A percentile compares a stretch with the other conserved stretches of the same genome.
phyloP scores from a whole-genome alignment of 441 rosid species.

The Populus hybrid region DNA sequence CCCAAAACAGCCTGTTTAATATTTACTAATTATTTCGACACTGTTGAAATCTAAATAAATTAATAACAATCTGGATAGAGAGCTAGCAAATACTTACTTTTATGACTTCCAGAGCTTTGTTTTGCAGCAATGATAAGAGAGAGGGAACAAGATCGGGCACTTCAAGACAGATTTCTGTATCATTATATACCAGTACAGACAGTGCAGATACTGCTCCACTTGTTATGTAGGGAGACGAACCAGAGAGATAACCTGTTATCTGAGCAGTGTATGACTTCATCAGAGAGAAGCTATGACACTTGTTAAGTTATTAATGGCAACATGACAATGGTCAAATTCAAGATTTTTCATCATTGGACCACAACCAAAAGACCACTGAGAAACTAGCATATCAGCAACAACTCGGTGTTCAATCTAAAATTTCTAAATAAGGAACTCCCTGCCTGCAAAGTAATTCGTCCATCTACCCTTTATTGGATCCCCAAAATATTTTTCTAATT shows the following conservation, averaged over 20 bases:
- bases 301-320: neutral
- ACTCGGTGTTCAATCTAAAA: neutral
- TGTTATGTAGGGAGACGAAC: conserved; percentile 86
- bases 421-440: neutral
- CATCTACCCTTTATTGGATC: neutral
- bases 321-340: neutral
- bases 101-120: conserved; percentile 77
- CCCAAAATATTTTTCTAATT: neutral
- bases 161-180: conserved; percentile 55
- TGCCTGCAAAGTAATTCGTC: neutral
- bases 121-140: conserved; percentile 72
- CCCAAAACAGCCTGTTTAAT: conserved; percentile 77
- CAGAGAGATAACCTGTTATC: conserved; percentile 87
- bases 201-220: conserved; percentile 96
- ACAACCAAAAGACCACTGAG: neutral
- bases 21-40: conserved; percentile 13
- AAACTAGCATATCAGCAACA: neutral
- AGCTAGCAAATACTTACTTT: conserved; percentile 43
- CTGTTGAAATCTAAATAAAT: neutral
- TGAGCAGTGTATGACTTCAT: conserved; percentile 32
- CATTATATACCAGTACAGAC: conserved; percentile 65
- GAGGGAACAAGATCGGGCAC: conserved; percentile 71
- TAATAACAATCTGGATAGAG: neutral
- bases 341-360: neutral
- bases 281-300: conserved; percentile 6